These are phyloP conservation scores for Phytopythium montanum DNA, from an alignment of 352 stramenopile species.

Conservation along the genomic window DNA sequence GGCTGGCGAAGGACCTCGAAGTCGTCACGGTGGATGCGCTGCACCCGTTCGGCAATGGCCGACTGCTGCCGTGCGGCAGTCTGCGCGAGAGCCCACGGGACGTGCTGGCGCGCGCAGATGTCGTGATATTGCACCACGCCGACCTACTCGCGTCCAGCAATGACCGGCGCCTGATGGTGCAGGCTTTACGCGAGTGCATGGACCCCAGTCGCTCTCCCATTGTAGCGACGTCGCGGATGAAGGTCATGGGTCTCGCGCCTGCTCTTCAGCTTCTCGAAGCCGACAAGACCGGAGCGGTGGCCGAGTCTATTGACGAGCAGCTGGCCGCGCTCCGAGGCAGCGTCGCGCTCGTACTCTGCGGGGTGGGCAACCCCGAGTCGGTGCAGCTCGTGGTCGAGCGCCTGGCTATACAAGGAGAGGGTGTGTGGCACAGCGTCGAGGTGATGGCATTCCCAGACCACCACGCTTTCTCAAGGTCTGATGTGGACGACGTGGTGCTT, in stretches of 20 bases:
- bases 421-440: conserved; percentile 21
- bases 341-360: conserved; percentile 43
- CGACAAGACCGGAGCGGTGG: background rate
- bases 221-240: conserved; percentile 51
- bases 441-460: conserved; percentile 63
- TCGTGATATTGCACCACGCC: conserved; percentile 62
- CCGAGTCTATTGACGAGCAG: background rate
- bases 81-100: conserved; percentile 42
- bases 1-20: conserved; percentile 53
- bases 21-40: conserved; percentile 71
- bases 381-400: conserved; percentile 38
- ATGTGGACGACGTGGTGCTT: conserved; percentile 28
- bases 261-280: conserved; percentile 5
- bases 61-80: conserved; percentile 49
- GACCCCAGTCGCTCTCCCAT: conserved; percentile 13
- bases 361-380: conserved; percentile 64
- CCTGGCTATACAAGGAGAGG: conserved; percentile 8
- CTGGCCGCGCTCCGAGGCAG: conserved; percentile 10
- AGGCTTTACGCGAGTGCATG: conserved; percentile 11
- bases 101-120: conserved; percentile 39
- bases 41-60: conserved; percentile 62
- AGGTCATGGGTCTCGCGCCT: conserved; percentile 24
- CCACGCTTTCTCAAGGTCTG: conserved; percentile 35
- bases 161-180: conserved; percentile 14
- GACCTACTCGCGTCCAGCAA: conserved; percentile 22